These are phyloP conservation scores for Combretum micranthum DNA, from an alignment of 345 rosid genomes.

Conservation along the genomic window DNA sequence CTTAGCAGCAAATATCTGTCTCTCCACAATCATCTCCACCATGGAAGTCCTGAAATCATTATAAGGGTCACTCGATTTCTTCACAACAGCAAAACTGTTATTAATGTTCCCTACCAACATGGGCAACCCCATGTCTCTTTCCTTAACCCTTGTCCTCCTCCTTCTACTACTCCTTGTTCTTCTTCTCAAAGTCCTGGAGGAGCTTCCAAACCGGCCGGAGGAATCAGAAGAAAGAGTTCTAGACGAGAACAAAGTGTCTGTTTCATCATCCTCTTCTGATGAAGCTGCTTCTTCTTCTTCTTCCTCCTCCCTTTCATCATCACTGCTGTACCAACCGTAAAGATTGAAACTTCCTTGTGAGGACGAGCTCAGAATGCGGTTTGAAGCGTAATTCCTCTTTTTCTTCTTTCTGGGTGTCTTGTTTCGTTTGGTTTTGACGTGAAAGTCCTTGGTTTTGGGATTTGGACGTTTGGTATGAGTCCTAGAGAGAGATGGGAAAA, in stretches of 20 bases:
- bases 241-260: slow-evolving; percentile 64
- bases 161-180: slow-evolving; percentile 7
- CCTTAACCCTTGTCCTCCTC: slow-evolving; percentile 7
- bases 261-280: not conserved
- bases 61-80: slow-evolving; percentile 26
- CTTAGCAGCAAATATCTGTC: slow-evolving; percentile 23
- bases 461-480: too few species aligned
- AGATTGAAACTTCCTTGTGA: slow-evolving; percentile 39
- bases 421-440: slow-evolving; percentile 10
- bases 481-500: slow-evolving; percentile 7
- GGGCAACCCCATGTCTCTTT: slow-evolving; percentile 14
- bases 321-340: slow-evolving; percentile 62
- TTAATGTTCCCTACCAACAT: slow-evolving; percentile 31
- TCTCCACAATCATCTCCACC: slow-evolving; percentile 40
- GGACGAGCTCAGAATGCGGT: slow-evolving; percentile 32
- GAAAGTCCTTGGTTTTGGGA: too few species aligned
- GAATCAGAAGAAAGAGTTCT: slow-evolving; percentile 48
- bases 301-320: slow-evolving; percentile 43
- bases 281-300: slow-evolving; percentile 11
- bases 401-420: slow-evolving; percentile 21
- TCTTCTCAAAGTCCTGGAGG: slow-evolving; percentile 29
- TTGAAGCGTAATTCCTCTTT: slow-evolving; percentile 7
- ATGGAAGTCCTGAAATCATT: slow-evolving; percentile 27
- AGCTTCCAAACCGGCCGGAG: slow-evolving; percentile 14
- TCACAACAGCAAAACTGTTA: slow-evolving; percentile 52